Percentiles rank a stretch among this genome's conserved stretches.
Conservation (phyloP, 805 yeast species). For the Yarrowia sp. region DNA sequence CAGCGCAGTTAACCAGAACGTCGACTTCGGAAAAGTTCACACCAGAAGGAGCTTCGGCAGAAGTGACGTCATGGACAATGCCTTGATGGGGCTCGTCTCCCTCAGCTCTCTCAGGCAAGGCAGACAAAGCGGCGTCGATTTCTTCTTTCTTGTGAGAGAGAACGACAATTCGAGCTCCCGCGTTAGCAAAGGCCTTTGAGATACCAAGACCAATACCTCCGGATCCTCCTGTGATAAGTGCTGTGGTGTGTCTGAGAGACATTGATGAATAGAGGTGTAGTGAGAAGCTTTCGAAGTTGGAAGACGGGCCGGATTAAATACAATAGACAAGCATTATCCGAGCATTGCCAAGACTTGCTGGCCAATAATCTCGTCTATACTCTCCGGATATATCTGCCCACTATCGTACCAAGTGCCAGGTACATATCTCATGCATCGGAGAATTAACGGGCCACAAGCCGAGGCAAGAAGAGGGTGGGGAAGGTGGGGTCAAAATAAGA, state of each 20-base stretch:
- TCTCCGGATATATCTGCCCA: not conserved
- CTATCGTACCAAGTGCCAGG: no score
- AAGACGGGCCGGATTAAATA: not conserved
- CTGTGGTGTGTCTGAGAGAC: conserved; percentile 16
- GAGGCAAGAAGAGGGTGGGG: not conserved
- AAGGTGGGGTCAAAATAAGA: not conserved
- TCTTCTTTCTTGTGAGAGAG: conserved; percentile 46
- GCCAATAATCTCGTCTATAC: conserved; percentile 1
- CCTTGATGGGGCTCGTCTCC: not conserved
- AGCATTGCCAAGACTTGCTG: not conserved
- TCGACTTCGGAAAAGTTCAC: conserved; percentile 33
- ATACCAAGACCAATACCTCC: conserved; percentile 62
- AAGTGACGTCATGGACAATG: not conserved
- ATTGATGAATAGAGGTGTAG: not conserved
- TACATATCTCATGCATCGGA: conserved; percentile 1
- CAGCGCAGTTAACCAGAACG: conserved; percentile 54
- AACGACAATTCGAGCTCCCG: conserved; percentile 53
- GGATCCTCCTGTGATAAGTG: conserved; percentile 61
- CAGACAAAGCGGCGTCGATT: conserved; percentile 34
- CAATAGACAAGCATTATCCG: not conserved
- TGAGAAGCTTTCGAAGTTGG: not conserved
- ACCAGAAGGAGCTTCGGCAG: not conserved
- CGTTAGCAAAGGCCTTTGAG: conserved; percentile 48
- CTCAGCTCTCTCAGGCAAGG: not conserved
- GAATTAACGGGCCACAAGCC: not conserved